Conservation (phyloP, 106 monocot species). For the Iris macrosiphon region DNA sequence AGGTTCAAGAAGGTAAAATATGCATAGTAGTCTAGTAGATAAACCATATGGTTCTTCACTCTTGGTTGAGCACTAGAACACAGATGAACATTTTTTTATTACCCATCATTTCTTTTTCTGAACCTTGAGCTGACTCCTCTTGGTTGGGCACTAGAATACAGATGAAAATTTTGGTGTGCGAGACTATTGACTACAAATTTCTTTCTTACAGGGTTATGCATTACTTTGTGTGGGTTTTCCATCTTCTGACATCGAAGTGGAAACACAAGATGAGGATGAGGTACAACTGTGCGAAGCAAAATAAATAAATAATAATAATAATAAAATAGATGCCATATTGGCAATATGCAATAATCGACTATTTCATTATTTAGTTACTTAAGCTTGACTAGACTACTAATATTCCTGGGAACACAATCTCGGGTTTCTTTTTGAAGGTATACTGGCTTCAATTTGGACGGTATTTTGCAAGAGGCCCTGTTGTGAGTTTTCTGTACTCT, state of each 20-base stretch:
- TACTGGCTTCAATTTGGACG: conserved; percentile 99
- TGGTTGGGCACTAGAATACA: no score
- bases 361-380: no score
- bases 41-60: no score
- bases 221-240: conserved; percentile 93
- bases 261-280: conserved; percentile 99
- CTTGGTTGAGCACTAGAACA: no score
- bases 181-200: no score
- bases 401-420: not conserved
- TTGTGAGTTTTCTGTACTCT: conserved; percentile 41
- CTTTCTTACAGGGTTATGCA: conserved; percentile 77
- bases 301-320: not conserved
- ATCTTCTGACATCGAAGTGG: conserved; percentile 90
- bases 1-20: no score
- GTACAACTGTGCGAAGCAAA: conserved; percentile 17
- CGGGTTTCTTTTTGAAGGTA: conserved; percentile 38
- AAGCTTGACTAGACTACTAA: not conserved
- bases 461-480: conserved; percentile 90
- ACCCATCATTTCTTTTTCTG: no score
- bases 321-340: not conserved
- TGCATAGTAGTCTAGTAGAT: no score
- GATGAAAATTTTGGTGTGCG: no score
- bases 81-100: no score
- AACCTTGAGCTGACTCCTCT: no score
- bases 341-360: no score